Conservation (phyloP, 1,139 yeast species). For the Pichia sp. region DNA sequence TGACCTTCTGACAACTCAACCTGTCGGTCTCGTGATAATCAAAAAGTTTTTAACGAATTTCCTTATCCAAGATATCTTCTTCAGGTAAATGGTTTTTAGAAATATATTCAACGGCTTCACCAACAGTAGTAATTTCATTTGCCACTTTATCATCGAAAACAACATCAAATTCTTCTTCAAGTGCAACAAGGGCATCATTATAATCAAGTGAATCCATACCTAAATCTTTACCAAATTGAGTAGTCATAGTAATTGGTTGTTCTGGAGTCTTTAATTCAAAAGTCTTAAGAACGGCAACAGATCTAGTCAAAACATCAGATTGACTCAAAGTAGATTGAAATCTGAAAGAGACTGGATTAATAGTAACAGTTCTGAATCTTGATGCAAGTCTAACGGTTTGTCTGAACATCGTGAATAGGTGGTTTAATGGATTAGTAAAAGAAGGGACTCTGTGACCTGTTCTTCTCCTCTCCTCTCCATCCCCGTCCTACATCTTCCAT, state of each 20-base stretch:
- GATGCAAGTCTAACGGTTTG: constrained; percentile 15
- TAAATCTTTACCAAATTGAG: constrained; percentile 54
- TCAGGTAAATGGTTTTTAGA: constrained; percentile 31
- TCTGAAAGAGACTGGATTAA: constrained; percentile 6
- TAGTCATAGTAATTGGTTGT: constrained; percentile 33
- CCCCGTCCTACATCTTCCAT: too few relatives aligned
- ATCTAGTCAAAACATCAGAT: constrained; percentile 31
- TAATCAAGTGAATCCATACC: constrained; percentile 60
- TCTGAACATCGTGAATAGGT: too few relatives aligned
- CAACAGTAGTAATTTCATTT: constrained; percentile 56
- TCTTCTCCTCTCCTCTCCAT: too few relatives aligned
- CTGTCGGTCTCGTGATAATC: too few relatives aligned
- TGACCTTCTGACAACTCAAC: too few relatives aligned
- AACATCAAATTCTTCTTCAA: constrained; percentile 59
- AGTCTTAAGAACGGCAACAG: constrained; percentile 30
- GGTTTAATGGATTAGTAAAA: background rate
- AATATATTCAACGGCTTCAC: constrained; percentile 55
- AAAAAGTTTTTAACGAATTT: constrained; percentile 30
- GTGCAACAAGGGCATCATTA: constrained; percentile 58
- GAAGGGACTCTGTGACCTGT: too few relatives aligned
- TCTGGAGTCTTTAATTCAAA: constrained; percentile 29
- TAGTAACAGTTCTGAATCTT: constrained; percentile 11
- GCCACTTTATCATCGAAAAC: constrained; percentile 59
- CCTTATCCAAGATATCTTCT: constrained; percentile 30
- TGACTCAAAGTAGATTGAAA: constrained; percentile 27